Base-by-base conservation (phyloP, 2,329 filamentous ascomycete genomes). In the Calonectria pseudoreteaudii region DNA sequence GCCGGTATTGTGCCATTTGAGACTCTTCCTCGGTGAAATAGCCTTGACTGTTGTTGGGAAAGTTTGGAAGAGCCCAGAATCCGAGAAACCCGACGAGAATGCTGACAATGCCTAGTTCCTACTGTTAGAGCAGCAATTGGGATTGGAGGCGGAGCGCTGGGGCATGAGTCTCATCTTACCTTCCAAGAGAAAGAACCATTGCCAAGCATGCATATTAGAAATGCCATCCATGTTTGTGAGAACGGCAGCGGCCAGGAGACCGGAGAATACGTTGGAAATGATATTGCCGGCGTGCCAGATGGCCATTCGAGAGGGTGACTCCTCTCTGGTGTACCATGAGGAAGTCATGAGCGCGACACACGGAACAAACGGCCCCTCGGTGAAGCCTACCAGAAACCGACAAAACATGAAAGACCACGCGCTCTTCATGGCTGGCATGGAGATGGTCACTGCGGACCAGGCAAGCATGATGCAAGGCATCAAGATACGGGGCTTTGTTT, bases 271-370 rank as follows among this genome's bases (percentile, higher is more conserved):
- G 71, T 86, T 86, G 2, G 85, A 86, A 34, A 87, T 83, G 13
- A 84, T 85, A 65, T 85, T 86, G n/a, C 86, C 86, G 6, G 85
- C 86, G 75, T 87, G 86, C 80, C 86, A 84, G n/a, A 87, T 82
- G 6, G 83, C 86, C 79, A 87, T 87, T 0, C 86, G 82, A 18
- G 84, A 82, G 0, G 85, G 85, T 13, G 83, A 80, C 70, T 88
- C 86, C 30, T 83, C 78, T 65, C 86, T 85, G 2, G 84, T 87
- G 75, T 88, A 88, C 86, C 86, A 88, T 2, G 85, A 86, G 1
- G 85, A 86, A 14, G 83, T 84, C 76, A 86, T 85, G 52, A 88
- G 47, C n/a, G 58, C 47, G 0, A 86, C 86, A 14, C 87, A 88
- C 0, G 88, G 88, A 18, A 88, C 84, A 77, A 88, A 89, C 3